Percentiles rank a stretch among this genome's conserved stretches.
These are phyloP conservation scores for Pythium sp. DNA, from an alignment of 352 stramenopile genomes.

Conservation along the genomic window DNA sequence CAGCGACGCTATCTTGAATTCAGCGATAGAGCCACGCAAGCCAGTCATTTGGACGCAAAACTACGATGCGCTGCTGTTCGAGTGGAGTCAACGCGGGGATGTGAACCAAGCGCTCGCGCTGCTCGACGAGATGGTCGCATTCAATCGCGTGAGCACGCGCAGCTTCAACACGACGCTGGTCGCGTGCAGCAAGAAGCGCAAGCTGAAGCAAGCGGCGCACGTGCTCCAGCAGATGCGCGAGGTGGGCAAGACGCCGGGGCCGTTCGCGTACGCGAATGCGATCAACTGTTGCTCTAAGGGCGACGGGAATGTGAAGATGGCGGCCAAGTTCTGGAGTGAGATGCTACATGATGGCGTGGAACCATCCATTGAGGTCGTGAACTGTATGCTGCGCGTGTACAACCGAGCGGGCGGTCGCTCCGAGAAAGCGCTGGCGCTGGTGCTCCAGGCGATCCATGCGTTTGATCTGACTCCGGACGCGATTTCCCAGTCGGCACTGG, in stretches of 20 bases:
- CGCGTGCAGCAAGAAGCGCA: conserved; percentile 46
- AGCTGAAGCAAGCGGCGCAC: conserved; percentile 32
- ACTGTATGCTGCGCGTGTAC: conserved; percentile 68
- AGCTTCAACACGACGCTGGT: conserved; percentile 75
- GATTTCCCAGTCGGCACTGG: conserved; percentile 43
- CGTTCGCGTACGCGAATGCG: conserved; percentile 51
- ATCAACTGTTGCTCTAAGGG: conserved; percentile 67
- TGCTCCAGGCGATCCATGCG: conserved; percentile 22
- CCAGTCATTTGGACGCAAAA: conserved; percentile 36
- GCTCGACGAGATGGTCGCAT: conserved; percentile 46
- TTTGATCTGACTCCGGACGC: conserved; percentile 37
- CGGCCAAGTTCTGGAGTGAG: conserved; percentile 43
- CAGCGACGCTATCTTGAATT: conserved; percentile 13
- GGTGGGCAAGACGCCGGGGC: conserved; percentile 23
- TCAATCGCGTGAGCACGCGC: conserved; percentile 34
- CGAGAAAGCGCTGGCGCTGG: conserved; percentile 30
- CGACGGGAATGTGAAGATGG: conserved; percentile 27
- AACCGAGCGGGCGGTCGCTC: conserved; percentile 31
- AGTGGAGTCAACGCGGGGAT: conserved; percentile 37
- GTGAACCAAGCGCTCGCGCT: conserved; percentile 44
- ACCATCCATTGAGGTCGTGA: conserved; percentile 43
- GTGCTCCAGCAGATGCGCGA: conserved; percentile 50
- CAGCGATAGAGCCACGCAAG: conserved; percentile 15
- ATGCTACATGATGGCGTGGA: conserved; percentile 36
- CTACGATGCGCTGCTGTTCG: conserved; percentile 60